Percentiles rank a stretch among this genome's conserved stretches.
These are phyloP conservation scores for Coemansia reversa DNA, from an alignment of 192 early-diverging fungal genomes.

Conservation along the genomic window DNA sequence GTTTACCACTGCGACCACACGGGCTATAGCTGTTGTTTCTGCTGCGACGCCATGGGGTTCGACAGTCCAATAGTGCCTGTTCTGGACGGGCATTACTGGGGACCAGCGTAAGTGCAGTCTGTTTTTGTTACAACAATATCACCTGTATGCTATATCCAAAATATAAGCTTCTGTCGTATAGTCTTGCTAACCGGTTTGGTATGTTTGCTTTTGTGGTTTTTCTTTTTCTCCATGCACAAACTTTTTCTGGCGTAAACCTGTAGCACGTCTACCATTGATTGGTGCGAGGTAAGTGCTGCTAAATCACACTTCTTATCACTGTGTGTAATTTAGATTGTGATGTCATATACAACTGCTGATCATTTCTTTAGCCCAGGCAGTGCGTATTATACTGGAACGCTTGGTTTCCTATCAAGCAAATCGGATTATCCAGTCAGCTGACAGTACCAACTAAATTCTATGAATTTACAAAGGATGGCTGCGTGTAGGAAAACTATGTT, in stretches of 20 bases:
- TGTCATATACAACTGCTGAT: neutral
- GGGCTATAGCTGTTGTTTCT: neutral
- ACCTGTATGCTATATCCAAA: too few species aligned
- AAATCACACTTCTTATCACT: too few species aligned
- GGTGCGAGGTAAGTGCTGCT: constrained; percentile 43
- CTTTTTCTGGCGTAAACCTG: constrained; percentile 8
- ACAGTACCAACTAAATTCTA: neutral
- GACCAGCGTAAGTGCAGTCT: constrained; percentile 60
- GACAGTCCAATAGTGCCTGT: constrained; percentile 11
- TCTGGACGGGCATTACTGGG: constrained; percentile 33
- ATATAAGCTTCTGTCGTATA: neutral
- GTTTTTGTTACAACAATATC: neutral
- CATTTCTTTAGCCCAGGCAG: neutral
- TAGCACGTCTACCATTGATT: constrained; percentile 55
- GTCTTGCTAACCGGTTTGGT: neutral
- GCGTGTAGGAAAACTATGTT: constrained; percentile 66
- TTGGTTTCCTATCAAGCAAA: neutral
- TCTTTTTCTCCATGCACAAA: neutral
- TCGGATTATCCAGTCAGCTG: neutral
- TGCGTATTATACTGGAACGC: neutral
- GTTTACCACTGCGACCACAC: neutral
- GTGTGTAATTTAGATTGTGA: neutral
- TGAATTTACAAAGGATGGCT: neutral
- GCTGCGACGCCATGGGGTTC: constrained; percentile 15
- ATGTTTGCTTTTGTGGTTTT: neutral